These are phyloP conservation scores for Solanum dulcamara DNA, from an alignment of 257 asterid genomes.

Conservation along the genomic window DNA sequence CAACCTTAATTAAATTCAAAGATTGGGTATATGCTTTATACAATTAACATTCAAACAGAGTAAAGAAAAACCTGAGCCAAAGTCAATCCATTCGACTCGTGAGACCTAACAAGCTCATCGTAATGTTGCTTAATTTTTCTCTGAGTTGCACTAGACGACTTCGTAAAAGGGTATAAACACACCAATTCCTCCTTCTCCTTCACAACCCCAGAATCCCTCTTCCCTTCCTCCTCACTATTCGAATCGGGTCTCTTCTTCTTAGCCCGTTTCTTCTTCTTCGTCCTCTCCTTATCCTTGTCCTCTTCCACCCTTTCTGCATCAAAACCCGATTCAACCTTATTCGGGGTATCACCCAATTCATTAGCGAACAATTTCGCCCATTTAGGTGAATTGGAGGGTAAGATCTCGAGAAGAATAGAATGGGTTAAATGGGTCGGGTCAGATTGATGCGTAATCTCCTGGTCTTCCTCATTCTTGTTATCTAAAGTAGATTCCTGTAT, in stretches of 20 bases:
- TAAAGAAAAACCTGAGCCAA: slow-evolving; percentile 46
- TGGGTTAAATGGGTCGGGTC: slow-evolving; percentile 32
- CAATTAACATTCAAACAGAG: neutral
- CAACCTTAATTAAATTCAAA: neutral
- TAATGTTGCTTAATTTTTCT: slow-evolving; percentile 71
- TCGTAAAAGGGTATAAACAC: slow-evolving; percentile 57
- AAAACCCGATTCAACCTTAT: slow-evolving; percentile 23
- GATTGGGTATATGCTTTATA: neutral
- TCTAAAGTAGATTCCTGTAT: slow-evolving; percentile 7
- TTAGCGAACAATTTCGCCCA: slow-evolving; percentile 31
- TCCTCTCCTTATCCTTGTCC: slow-evolving; percentile 35
- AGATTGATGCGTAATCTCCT: neutral
- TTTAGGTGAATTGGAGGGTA: slow-evolving; percentile 45
- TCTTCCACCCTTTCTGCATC: slow-evolving; percentile 2
- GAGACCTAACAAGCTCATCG: slow-evolving; percentile 70
- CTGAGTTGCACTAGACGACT: slow-evolving; percentile 60
- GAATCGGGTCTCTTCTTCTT: slow-evolving; percentile 52
- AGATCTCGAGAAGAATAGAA: slow-evolving; percentile 45
- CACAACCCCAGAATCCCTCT: slow-evolving; percentile 8
- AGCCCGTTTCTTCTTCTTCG: slow-evolving; percentile 53
- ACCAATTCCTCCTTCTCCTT: slow-evolving; percentile 45
- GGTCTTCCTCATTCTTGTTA: neutral
- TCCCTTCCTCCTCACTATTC: slow-evolving; percentile 9
- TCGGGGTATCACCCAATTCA: slow-evolving; percentile 15
- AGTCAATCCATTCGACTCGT: slow-evolving; percentile 59